Evolutionary conservation across 2,329 filamentous ascomycete genomes (phyloP), one percentile per base, ranked within the genome.

Genomic region (Ustilaginoidea virens): DNA sequence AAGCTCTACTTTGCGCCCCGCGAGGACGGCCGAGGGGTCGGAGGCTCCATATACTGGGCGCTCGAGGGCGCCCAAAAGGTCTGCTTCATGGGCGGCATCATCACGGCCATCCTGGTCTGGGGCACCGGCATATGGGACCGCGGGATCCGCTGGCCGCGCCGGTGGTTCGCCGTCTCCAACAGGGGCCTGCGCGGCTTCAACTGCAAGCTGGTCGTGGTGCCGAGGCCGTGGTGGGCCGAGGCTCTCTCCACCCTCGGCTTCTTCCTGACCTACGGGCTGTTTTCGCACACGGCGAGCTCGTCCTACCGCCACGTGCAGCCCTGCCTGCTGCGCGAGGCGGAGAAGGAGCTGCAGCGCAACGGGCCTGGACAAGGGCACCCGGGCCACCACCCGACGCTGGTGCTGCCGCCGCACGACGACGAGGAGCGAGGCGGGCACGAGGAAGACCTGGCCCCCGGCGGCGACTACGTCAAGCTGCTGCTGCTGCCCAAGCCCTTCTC

Each of bases 111-210:
- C 24, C 63, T 98, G 20, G 77, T 96, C 40, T 94, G 86, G 82
- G 86, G 75, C 11, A 94, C 87, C 0, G 90, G 90, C 17, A 86
- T 94, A 52, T 98, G 87, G 80, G 87, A 96, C 46, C 73, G 87
- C 32, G 90, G 90, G 18, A 78, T 98, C 31, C 72, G 86, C 37
- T 96, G 90, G 86, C 90, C 90, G 28, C 66, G 87, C 31, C 73
- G 83, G 40, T 96, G 90, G 81, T 76, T 96, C 41, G 74, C 69
- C 40, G 75, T 86, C 36, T 80, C 86, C 22, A 98, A 98, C 51
- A 69, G 90, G 31, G 90, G 90, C 9, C 61, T 98, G 38, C 69
- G 90, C 36, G 79, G 71, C 31, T 92, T 96, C 69, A 98, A 98
- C 55, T 82, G 85, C 56, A 96, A 98, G 58, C 75, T 98, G 27